phyloP scores from a whole-genome alignment of 768 basidiomycete genomes.

The Daedalea quercina region DNA sequence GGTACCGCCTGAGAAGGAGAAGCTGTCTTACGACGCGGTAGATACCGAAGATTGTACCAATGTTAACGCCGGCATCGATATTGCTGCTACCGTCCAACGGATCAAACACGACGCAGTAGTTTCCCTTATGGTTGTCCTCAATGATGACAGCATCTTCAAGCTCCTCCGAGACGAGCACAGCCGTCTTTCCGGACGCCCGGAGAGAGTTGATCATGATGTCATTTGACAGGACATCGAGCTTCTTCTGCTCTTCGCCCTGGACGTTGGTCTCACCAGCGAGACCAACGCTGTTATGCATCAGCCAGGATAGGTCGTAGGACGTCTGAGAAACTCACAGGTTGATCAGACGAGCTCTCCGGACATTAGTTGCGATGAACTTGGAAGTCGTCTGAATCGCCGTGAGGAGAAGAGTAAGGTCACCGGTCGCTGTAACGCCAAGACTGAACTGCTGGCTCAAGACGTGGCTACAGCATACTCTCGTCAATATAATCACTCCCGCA shows the following conservation, averaged over 20 bases:
- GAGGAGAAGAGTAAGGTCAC: conserved; percentile 90
- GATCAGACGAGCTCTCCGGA: conserved; percentile 93
- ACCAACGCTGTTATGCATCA: conserved; percentile 62
- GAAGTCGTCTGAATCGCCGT: conserved; percentile 94
- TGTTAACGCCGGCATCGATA: conserved; percentile 98
- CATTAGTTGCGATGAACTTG: conserved; percentile 98
- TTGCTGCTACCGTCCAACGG: conserved; percentile 95
- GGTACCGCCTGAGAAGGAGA: background rate
- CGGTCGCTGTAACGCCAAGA: conserved; percentile 77
- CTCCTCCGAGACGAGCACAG: conserved; percentile 96
- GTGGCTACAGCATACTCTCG: conserved; percentile 45
- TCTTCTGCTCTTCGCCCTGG: conserved; percentile 99
- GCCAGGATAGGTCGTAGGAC: conserved; percentile 4
- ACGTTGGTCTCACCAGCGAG: conserved; percentile 95
- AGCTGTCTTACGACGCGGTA: conserved; percentile 80
- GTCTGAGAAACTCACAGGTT: conserved; percentile 65
- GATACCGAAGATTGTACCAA: conserved; percentile 96
- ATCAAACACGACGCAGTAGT: conserved; percentile 98
- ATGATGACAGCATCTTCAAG: conserved; percentile 90
- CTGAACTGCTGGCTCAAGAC: conserved; percentile 82
- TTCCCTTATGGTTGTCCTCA: conserved; percentile 71
- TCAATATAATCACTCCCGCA: conserved; percentile 2
- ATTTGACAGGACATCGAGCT: conserved; percentile 94
- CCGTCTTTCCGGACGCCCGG: conserved; percentile 92
- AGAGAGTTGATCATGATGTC: conserved; percentile 99